Evolutionary conservation across 2,329 filamentous ascomycete species (phyloP).

Genomic region (Neofusicoccum sp.): DNA sequence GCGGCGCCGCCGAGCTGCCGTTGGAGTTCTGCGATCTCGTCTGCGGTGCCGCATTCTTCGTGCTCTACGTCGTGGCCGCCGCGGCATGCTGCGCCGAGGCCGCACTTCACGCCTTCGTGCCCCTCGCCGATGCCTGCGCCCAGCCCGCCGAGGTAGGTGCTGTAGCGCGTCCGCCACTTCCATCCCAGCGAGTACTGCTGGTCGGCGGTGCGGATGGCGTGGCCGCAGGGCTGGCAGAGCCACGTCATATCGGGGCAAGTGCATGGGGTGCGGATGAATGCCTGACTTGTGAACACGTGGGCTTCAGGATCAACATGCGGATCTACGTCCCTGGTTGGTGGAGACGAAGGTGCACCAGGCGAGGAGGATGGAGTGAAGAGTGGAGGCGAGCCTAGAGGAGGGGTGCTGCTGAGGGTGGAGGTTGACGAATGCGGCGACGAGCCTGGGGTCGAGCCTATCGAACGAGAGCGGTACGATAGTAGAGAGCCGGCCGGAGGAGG

Average conservation of each 20-base stretch:
- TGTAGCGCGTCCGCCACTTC: conserved; percentile 86
- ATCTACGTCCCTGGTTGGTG: conserved; percentile 24
- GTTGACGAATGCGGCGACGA: conserved; percentile 23
- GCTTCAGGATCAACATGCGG: neutral
- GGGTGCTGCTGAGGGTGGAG: conserved; percentile 26
- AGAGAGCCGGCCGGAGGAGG: conserved; percentile 25
- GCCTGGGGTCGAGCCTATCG: neutral
- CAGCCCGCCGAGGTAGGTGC: conserved; percentile 71
- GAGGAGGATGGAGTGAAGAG: conserved; percentile 7
- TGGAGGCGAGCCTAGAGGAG: conserved; percentile 12
- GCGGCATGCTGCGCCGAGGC: conserved; percentile 73
- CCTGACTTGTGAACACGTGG: conserved; percentile 45
- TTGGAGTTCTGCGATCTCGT: neutral
- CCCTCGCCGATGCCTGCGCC: conserved; percentile 87
- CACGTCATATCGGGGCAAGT: conserved; percentile 65
- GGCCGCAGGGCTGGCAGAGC: conserved; percentile 83
- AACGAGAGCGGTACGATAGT: conserved; percentile 10
- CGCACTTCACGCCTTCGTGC: conserved; percentile 83
- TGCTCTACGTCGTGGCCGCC: conserved; percentile 74
- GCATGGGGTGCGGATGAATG: conserved; percentile 57
- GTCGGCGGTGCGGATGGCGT: conserved; percentile 61
- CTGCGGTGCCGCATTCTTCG: conserved; percentile 65
- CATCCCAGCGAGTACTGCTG: conserved; percentile 67
- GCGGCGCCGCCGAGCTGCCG: neutral
- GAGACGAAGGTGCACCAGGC: neutral